These are phyloP conservation scores for Penicillium daleae DNA, from an alignment of 495 filamentous ascomycete genomes.

Conservation along the genomic window DNA sequence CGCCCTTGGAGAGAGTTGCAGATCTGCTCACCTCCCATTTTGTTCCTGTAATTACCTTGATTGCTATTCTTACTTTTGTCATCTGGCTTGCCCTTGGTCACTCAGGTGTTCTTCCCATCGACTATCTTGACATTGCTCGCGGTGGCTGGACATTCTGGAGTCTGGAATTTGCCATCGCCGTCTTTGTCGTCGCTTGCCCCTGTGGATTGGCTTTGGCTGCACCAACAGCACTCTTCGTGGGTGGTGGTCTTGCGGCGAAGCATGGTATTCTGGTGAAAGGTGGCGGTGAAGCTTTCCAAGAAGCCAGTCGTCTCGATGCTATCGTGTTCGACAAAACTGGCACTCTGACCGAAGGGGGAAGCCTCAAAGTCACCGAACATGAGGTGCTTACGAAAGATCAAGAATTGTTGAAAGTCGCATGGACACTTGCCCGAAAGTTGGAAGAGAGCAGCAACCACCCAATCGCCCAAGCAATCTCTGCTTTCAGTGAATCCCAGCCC, in stretches of 20 bases:
- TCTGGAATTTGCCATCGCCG: slow-evolving; percentile 89
- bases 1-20: slow-evolving; percentile 84
- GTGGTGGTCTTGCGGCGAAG: slow-evolving; percentile 83
- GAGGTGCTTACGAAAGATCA: slow-evolving; percentile 53
- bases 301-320: slow-evolving; percentile 81
- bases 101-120: slow-evolving; percentile 64
- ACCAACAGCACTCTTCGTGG: slow-evolving; percentile 92
- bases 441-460: slow-evolving; percentile 89
- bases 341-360: slow-evolving; percentile 84
- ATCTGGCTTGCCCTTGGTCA: slow-evolving; percentile 80
- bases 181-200: slow-evolving; percentile 94
- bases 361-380: slow-evolving; percentile 76
- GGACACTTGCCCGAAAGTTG: slow-evolving; percentile 62
- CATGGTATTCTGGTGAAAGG: slow-evolving; percentile 91
- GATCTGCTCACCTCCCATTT: slow-evolving; percentile 87
- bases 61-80: slow-evolving; percentile 82
- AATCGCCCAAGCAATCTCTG: slow-evolving; percentile 78
- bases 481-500: slow-evolving; percentile 59
- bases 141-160: slow-evolving; percentile 89
- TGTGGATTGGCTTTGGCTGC: slow-evolving; percentile 92
- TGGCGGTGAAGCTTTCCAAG: slow-evolving; percentile 95
- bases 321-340: slow-evolving; percentile 98
- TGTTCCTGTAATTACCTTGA: slow-evolving; percentile 79
- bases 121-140: slow-evolving; percentile 66
- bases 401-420: slow-evolving; percentile 42